Conservation (phyloP, 2,329 filamentous ascomycete genomes). For the Alternaria rosae region DNA sequence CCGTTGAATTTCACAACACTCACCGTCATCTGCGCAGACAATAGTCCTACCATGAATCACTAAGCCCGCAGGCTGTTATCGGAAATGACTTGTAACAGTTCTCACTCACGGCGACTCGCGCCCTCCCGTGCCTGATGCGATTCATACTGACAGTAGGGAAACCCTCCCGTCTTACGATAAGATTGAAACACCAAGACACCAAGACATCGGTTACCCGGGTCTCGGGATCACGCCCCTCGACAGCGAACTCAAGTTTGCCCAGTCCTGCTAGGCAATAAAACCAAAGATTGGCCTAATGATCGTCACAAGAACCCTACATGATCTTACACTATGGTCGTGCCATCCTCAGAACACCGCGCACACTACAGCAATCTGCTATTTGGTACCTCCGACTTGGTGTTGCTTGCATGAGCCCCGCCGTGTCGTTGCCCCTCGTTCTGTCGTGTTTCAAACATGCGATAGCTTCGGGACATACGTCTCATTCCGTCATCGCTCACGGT, state of each 20-base stretch:
- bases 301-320: neutral
- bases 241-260: slow-evolving; percentile 3
- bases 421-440: neutral
- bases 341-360: slow-evolving; percentile 2
- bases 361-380: neutral
- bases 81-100: neutral
- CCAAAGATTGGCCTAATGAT: neutral
- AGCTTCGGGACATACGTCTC: slow-evolving; percentile 5
- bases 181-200: slow-evolving; percentile 1
- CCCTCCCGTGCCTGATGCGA: neutral
- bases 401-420: slow-evolving; percentile 4
- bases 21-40: neutral
- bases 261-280: slow-evolving; percentile 7
- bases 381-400: slow-evolving; percentile 3
- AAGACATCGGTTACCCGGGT: slow-evolving; percentile 7
- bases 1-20: neutral
- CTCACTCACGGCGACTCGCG: neutral
- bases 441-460: slow-evolving; percentile 10
- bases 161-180: slow-evolving; percentile 3
- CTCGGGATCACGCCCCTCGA: neutral
- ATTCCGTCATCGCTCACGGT: slow-evolving; percentile 5
- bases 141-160: neutral
- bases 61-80: slow-evolving; percentile 4
- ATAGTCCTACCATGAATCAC: neutral
- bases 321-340: neutral